Evolutionary conservation across 2,329 filamentous ascomycete species (phyloP), one percentile per base, ranked within the genome.

Genomic region (Lachnellula willkommii): DNA sequence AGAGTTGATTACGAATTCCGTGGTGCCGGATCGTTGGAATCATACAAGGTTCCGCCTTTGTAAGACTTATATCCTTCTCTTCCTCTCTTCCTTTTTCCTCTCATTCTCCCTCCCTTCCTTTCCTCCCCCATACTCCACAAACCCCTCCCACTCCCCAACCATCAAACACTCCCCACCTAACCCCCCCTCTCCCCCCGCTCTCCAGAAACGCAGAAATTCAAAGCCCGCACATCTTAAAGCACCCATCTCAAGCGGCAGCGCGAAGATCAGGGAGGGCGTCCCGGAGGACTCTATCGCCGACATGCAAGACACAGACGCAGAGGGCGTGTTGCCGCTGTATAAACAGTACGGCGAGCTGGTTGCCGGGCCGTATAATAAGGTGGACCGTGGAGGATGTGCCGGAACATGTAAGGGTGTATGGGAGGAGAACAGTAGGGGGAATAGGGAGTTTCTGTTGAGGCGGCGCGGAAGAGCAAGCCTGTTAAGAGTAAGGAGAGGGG

Each of bases 181-280:
- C 26, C 26, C 26, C 6, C 5, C 8, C 26, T 8, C 26, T 26
- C 7, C 26, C 7, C 2, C 26, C 26, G 4, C 26, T 28, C 26
- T 8, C 26, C 26, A 28, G 84, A 52, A 76, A 76, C 39, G 82
- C 83, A 9, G 90, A 95, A 75, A 80, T 94, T 76, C 81, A 83
- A 58, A 84, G 81, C 57, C 95, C 90, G 0, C 80, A 81, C 46
- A 83, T 95, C 43, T 72, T 95, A 83, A 79, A 57, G 82, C 95
- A 9, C 77, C 72, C 48, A 81, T 95, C 57, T 77, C 79, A 9
- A 83, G 82, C 48, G 90, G 88, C 8, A 91, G 87, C 67, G 88
- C 85, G 32, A 95, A 95, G 78, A 76, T 88, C 40, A 77, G 88
- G 8, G 76, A 79, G 22, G 89, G 88, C 0, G 77, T 77, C 48